Conservation (phyloP, 768 basidiomycete genomes). For the Lepiota brunneoincarnata region DNA sequence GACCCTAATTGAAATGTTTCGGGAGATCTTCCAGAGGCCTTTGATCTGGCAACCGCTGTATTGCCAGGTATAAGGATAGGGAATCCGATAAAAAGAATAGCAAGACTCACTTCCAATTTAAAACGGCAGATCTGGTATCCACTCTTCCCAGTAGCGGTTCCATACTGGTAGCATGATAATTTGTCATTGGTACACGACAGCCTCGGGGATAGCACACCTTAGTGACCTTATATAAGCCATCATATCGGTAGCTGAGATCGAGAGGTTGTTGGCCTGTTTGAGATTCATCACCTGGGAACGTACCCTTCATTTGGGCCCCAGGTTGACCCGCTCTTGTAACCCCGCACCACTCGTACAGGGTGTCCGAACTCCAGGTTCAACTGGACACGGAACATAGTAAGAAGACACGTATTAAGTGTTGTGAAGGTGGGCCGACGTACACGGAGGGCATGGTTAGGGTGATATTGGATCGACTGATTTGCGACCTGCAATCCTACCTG, state of each 20-base stretch:
- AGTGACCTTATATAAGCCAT: slow-evolving; percentile 38
- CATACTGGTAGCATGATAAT: not conserved
- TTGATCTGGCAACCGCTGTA: slow-evolving; percentile 3
- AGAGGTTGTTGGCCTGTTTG: not conserved
- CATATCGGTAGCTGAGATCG: slow-evolving; percentile 35
- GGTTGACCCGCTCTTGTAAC: slow-evolving; percentile 22
- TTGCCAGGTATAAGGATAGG: not conserved
- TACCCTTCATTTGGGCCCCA: slow-evolving; percentile 36
- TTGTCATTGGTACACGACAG: not conserved
- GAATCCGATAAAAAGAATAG: not conserved
- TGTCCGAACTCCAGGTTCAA: slow-evolving; percentile 28
- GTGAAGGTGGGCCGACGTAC: slow-evolving; percentile 14
- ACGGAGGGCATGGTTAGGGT: slow-evolving; percentile 30
- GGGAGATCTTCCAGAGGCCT: slow-evolving; percentile 1
- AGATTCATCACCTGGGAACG: slow-evolving; percentile 3
- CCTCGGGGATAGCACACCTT: slow-evolving; percentile 20
- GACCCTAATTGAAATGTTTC: not conserved
- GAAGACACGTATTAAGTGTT: not conserved
- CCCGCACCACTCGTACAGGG: slow-evolving; percentile 43
- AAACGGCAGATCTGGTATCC: slow-evolving; percentile 13
- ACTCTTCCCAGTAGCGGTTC: slow-evolving; percentile 8
- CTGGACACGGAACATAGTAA: not conserved
- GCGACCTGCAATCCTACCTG: slow-evolving; percentile 19
- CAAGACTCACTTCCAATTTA: slow-evolving; percentile 11
- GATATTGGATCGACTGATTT: slow-evolving; percentile 35